Evolutionary conservation across 345 rosid genomes (phyloP).

Genomic region (Lenwebbia sp.): DNA sequence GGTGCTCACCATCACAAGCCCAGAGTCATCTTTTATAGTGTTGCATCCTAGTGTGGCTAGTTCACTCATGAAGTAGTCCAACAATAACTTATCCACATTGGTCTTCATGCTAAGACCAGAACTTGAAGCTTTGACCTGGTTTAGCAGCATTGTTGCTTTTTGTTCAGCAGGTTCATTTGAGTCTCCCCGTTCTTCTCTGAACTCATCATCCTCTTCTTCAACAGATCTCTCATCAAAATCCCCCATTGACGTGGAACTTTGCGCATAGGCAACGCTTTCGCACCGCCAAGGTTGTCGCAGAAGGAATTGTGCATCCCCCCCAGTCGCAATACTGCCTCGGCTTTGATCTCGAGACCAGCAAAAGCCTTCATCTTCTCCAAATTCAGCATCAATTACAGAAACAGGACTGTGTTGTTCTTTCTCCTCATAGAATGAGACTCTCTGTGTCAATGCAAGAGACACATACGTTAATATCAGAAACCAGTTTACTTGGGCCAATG

Average conservation of each 20-base stretch:
- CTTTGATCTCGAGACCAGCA: constrained; percentile 27
- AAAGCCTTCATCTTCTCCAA: constrained; percentile 28
- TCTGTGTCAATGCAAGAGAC: constrained; percentile 17
- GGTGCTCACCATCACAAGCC: neutral
- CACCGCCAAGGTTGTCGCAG: neutral
- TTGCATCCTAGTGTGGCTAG: neutral
- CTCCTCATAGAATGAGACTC: constrained; percentile 19
- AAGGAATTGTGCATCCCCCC: constrained; percentile 7
- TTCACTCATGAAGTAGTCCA: constrained; percentile 3
- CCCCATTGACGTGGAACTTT: neutral
- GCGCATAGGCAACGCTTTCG: neutral
- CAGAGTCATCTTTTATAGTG: neutral
- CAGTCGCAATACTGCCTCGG: constrained; percentile 5
- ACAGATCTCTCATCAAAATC: constrained; percentile 16
- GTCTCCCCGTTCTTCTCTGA: neutral
- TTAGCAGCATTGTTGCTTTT: neutral
- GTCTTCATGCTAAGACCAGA: neutral
- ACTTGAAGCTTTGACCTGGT: neutral
- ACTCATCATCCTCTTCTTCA: neutral
- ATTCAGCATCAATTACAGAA: constrained; percentile 33
- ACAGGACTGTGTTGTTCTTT: constrained; percentile 37
- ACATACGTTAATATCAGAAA: neutral
- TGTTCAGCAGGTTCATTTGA: neutral
- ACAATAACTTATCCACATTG: neutral
- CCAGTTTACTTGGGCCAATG: neutral